phyloP scores from a whole-genome alignment of 2,329 filamentous ascomycete genomes.

The Paramyrothecium roridum region DNA sequence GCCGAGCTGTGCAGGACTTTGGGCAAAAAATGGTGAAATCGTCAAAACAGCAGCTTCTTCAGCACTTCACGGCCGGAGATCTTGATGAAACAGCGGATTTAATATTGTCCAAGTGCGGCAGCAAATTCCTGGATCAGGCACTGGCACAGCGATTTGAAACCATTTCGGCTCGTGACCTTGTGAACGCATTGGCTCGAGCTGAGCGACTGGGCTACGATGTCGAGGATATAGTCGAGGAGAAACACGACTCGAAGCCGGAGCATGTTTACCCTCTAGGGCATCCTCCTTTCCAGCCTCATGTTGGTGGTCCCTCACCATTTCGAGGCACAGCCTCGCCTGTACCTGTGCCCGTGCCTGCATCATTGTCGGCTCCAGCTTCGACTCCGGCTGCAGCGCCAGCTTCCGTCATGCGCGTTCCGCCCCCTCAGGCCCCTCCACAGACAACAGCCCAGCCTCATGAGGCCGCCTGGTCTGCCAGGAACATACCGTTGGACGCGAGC shows the following conservation, averaged over 20 bases:
- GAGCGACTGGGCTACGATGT: constrained; percentile 56
- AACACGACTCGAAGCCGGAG: constrained; percentile 20
- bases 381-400: background rate
- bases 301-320: background rate
- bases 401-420: background rate
- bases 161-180: constrained; percentile 50
- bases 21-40: constrained; percentile 38
- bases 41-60: constrained; percentile 37
- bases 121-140: constrained; percentile 48
- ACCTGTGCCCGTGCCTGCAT: background rate
- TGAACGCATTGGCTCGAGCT: constrained; percentile 54
- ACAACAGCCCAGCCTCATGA: background rate
- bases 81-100: constrained; percentile 41
- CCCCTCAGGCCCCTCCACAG: background rate
- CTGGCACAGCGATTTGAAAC: constrained; percentile 49
- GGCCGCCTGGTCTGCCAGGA: background rate
- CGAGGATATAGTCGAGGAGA: constrained; percentile 45
- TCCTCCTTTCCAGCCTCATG: constrained; percentile 7
- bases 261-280: constrained; percentile 31
- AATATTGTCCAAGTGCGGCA: constrained; percentile 44
- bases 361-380: background rate
- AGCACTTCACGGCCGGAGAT: constrained; percentile 34
- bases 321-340: background rate
- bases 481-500: background rate
- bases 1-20: constrained; percentile 39